These are phyloP conservation scores for Telopea speciosissima DNA, from an alignment of 177 flowering plant genomes.

Conservation along the genomic window DNA sequence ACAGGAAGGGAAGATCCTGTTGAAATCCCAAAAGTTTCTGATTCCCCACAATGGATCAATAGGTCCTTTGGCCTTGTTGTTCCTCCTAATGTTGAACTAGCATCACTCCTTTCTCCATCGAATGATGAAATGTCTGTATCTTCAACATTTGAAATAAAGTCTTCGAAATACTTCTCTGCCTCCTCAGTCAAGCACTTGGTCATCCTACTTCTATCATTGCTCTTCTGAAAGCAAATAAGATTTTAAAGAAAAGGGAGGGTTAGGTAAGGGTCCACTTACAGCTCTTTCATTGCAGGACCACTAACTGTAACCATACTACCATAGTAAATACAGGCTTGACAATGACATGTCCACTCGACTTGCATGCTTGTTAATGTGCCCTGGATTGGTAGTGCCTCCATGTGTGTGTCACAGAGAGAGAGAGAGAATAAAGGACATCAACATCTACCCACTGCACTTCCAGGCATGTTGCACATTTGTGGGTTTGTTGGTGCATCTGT, in stretches of 20 bases:
- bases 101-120: slow-evolving; percentile 96
- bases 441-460: too few relatives aligned
- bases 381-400: too few relatives aligned
- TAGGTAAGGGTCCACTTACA: background rate
- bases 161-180: slow-evolving; percentile 89
- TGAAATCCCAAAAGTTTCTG: slow-evolving; percentile 30
- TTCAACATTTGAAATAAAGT: slow-evolving; percentile 85
- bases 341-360: background rate
- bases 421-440: too few relatives aligned
- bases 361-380: background rate
- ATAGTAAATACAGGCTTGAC: background rate
- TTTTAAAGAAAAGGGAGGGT: background rate
- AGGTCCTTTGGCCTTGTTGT: slow-evolving; percentile 26
- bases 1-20: slow-evolving; percentile 31
- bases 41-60: slow-evolving; percentile 14
- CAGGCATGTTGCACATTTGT: too few relatives aligned
- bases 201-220: slow-evolving; percentile 59
- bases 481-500: background rate
- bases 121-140: slow-evolving; percentile 92
- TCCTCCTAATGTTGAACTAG: slow-evolving; percentile 68
- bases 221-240: slow-evolving; percentile 37
- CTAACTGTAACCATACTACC: too few relatives aligned
- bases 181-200: slow-evolving; percentile 71
- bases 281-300: too few relatives aligned
- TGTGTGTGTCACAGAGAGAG: background rate